phyloP scores from a whole-genome alignment of 23 red algal species.

The Gracilariopsis chorda region DNA sequence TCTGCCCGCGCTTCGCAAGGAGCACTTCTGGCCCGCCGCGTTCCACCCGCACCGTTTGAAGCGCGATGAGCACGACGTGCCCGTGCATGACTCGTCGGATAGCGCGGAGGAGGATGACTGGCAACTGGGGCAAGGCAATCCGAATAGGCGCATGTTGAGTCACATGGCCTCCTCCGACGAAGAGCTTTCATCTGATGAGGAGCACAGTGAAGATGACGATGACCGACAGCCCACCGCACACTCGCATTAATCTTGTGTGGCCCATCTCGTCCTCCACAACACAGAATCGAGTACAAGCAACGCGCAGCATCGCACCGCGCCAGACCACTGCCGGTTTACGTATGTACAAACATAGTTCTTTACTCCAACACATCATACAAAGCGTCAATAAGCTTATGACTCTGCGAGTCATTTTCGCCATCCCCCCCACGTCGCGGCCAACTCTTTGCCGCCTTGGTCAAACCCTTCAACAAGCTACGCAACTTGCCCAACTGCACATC shows the following conservation, averaged over 20 bases:
- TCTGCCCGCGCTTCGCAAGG: conserved; percentile 11
- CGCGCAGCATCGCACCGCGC: too few species aligned
- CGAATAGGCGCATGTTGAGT: conserved; percentile 26
- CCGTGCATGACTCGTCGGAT: neutral
- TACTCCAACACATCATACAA: neutral
- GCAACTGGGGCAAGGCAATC: conserved; percentile 42
- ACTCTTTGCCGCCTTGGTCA: conserved; percentile 24
- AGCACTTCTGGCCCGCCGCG: conserved; percentile 27
- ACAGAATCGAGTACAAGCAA: too few species aligned
- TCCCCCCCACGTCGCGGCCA: neutral
- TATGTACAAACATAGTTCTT: too few species aligned
- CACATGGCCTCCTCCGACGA: neutral
- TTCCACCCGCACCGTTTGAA: neutral
- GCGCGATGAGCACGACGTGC: neutral
- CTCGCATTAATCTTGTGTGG: too few species aligned
- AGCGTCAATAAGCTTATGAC: neutral
- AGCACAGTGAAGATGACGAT: neutral
- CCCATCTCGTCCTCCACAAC: too few species aligned
- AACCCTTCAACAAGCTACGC: conserved; percentile 6
- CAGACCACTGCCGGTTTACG: too few species aligned
- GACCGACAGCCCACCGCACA: too few species aligned
- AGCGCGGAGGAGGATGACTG: conserved; percentile 9
- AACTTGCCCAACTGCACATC: conserved; percentile 66
- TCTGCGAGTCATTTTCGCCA: neutral
- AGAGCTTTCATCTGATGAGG: neutral